Base-by-base conservation (phyloP, 192 early-diverging fungal genomes). In the Pecoramyces ruminantium region DNA sequence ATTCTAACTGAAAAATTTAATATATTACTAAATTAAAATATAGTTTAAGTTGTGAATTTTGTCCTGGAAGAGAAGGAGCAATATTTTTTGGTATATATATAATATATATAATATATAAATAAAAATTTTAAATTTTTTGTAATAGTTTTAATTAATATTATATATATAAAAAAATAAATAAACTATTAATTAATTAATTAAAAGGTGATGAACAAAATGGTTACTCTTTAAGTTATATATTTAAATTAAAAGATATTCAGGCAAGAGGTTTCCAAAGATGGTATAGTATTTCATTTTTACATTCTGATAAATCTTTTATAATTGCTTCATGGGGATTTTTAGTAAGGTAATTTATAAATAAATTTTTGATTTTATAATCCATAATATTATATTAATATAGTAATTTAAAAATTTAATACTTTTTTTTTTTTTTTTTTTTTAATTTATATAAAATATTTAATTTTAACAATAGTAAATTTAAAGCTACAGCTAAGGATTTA, bases 221-320 rank as follows among this genome's bases (percentile, higher is more conserved):
- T 28, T 91, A 91, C 86, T 90, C 90, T n/a, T 86, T 92, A 81
- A 88, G 87, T 29, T 92, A 92, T 82, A 91, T 92, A 86, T 92
- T 92, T 84, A 92, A 90, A 78, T 83, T 92, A 77, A 84, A 86
- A 21, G 92, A 92, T 83, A 87, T 84, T 80, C 91, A 92, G 81
- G 91, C 92, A 38, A 84, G 92, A 77, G 92, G 92, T 29, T 88
- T 86, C 67, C 85, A 86, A 6, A 81, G 91, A 77, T 89, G 85
- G 79, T 92, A 92, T 81, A 90, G 87, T 14, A 84, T 92, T 77
- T 86, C 89, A 80, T 88, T 92, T 80, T 84, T 92, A 78, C 89
- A 90, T 88, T 89, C 88, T 17, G 92, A 92, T 85, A 84, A 89
- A 25, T 87, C 86, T 9, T 92, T 89, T 84, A 86, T 92, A 11